Base-by-base conservation (phyloP, 257 asterid species). In the Lycium barbarum region DNA sequence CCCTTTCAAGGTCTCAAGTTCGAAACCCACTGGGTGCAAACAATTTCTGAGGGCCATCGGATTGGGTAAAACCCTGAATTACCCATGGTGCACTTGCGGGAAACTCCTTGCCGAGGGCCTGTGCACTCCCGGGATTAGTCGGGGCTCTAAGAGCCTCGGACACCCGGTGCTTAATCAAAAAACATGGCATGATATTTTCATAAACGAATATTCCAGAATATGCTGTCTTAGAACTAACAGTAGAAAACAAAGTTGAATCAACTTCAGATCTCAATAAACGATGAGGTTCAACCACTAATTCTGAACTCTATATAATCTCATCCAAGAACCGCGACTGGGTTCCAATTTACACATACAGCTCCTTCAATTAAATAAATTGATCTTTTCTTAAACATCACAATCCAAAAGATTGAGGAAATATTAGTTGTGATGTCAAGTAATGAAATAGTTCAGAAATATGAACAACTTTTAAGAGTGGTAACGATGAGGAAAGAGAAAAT, bases 311-410 rank as follows among this genome's bases (percentile, higher is more conserved):
- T 74, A 74, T 49, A 45, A 74, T 49, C 13, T 74, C 54, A 70
- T 70, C 79, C 79, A 70, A 18, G 55, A 71, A 43, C 57, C 35
- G 78, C 14, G 17, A 14, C 57, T 71, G n/a, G 43, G 43, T 71
- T 18, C 43, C 17, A 1, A 54, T 43, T 70, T 71, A 71, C 18
- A 43, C 79, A 71, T 71, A 71, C 9, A 71, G 5, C 57, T 71
- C 79, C 57, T n/a, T 71, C 78, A 43, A 9, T 43, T 53, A 71
- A 43, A 43, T 71, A 10, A 71, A 12, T 18, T 71, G 2, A 71
- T 18, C 9, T n/a, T 71, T 71, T 51, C 55, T 6, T 51, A 51
- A 51, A 51, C 55, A 51, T 51, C 79, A 0, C 33, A 71, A 71
- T 71, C 53, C 54, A 40, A 55, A 43, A 68, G 8, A 22, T 40